Evolutionary conservation across 1,284 basidiomycete species (phyloP), one percentile per base, ranked within the genome.

Genomic region (Peniophora sp.): DNA sequence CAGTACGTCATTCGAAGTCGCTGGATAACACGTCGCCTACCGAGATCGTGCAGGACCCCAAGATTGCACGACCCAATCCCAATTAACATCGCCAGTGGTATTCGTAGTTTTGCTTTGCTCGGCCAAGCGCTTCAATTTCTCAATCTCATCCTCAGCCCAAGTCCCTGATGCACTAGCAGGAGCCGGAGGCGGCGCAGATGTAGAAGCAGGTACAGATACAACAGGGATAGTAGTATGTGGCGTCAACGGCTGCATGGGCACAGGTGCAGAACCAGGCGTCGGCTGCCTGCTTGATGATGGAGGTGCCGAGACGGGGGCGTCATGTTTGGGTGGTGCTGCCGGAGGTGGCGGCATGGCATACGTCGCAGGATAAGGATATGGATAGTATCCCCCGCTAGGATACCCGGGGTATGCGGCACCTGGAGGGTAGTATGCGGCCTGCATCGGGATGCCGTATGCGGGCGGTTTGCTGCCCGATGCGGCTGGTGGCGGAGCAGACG

Each of bases 131-230:
- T 74, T 83, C 53, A 89, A 60, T 42, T 76, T 73, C 53, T 85
- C 83, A 0, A 76, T 78, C 60, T 89, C 87, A 53, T 85, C 84
- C 5, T 86, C 82, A 2, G 83, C 79, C 87, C 87, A 89, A 10
- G 83, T 73, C 0, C 85, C 85, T 52, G 83, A 81, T 49, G 79
- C 80, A 18, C 76, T 75, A 47, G 18, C 18, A 45, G 43, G 9
- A 8, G 23, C 23, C 8, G 20, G 18, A 15, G 43, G n/a, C 18
- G 43, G 43, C 23, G 43, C 23, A 20, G 43, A 27, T 15, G 39
- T 32, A 24, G 49, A 34, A 15, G 39, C 22, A 10, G 43, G 49
- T 41, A 15, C 37, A 15, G 37, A 15, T 41, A 15, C 37, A 8
- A n/a, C 8, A 5, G 37, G 8, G n/a, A n/a, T 6, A 41, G 37